Base-by-base conservation (phyloP, 768 basidiomycete genomes). In the Guyanaporus albipodus region DNA sequence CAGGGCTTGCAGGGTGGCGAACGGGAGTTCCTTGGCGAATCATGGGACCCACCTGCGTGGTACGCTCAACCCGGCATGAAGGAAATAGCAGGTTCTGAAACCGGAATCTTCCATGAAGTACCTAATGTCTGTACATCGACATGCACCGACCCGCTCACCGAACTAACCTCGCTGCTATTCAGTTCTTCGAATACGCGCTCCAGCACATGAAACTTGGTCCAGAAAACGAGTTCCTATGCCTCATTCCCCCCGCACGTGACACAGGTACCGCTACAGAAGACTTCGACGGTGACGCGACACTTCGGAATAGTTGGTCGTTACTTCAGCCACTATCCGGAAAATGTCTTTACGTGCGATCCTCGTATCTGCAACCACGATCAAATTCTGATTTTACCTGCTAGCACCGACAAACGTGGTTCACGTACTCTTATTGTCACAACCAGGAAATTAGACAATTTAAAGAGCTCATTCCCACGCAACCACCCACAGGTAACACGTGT, bases 401-500 rank as follows among this genome's bases (percentile, higher is more conserved):
- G 85, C 82, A 85, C 63, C 81, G 81, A 56, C 88, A 91, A 73
- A 82, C 85, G 31, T 96, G 93, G 93, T 98, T 97, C 73, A 98
- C 93, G 29, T 98, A 98, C 70, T 85, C 91, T 39, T 96, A 89
- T 67, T 92, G 95, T 72, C 93, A 99, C 71, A 89, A 93, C 67
- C 78, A 82, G 42, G 85, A 96, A 69, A 91, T 98, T 51, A 85
- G 94, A 48, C 96, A 99, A 69, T 99, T 98, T 75, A 87, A 87
- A 68, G 92, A 93, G 66, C 72, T 87, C 49, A 62, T 72, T 55
- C 82, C 80, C 61, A 66, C 78, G 44, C 83, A 83, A 53, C 72
- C 80, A 40, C 79, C 82, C 55, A 73, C 83, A 67, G 87, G 87
- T 83, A 71, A 73, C 48, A 55, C 50, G 35, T 49, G 39, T 43